Percentiles rank a stretch among this genome's conserved stretches.
Conservation (phyloP, 75 land plant genomes). For the Cupressus sempervirens region DNA sequence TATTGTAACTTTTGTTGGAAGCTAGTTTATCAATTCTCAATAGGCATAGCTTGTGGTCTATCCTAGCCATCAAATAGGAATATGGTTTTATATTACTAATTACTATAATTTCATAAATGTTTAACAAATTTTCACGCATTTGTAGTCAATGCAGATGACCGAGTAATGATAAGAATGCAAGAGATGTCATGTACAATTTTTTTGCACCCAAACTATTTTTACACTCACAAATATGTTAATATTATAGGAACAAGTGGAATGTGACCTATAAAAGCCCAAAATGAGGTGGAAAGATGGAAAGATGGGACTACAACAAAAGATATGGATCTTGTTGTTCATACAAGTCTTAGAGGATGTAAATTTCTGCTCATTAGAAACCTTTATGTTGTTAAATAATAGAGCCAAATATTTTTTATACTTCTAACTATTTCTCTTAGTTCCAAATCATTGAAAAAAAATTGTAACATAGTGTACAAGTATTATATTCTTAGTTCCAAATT, state of each 20-base stretch:
- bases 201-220: not conserved
- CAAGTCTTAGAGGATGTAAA: constrained; percentile 75
- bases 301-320: constrained; percentile 81
- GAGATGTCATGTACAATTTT: constrained; percentile 28
- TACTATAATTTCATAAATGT: not conserved
- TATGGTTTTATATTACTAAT: constrained; percentile 26
- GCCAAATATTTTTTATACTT: no score
- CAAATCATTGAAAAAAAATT: no score
- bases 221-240: not conserved
- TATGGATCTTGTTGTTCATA: constrained; percentile 84
- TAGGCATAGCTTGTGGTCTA: constrained; percentile 79
- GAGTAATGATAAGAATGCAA: constrained; percentile 45
- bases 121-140: not conserved
- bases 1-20: not conserved
- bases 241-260: constrained; percentile 72
- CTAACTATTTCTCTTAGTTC: no score
- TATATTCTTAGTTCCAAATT: no score
- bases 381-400: no score
- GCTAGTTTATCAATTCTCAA: constrained; percentile 84
- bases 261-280: constrained; percentile 57
- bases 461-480: no score
- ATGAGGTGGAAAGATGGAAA: constrained; percentile 89
- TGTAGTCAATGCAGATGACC: constrained; percentile 57
- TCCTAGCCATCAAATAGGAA: constrained; percentile 75
- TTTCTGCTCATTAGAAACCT: constrained; percentile 42